Evolutionary conservation across 208 protist species (phyloP), one percentile per base, ranked within the genome.

Genomic region (Lotmaria passim): DNA sequence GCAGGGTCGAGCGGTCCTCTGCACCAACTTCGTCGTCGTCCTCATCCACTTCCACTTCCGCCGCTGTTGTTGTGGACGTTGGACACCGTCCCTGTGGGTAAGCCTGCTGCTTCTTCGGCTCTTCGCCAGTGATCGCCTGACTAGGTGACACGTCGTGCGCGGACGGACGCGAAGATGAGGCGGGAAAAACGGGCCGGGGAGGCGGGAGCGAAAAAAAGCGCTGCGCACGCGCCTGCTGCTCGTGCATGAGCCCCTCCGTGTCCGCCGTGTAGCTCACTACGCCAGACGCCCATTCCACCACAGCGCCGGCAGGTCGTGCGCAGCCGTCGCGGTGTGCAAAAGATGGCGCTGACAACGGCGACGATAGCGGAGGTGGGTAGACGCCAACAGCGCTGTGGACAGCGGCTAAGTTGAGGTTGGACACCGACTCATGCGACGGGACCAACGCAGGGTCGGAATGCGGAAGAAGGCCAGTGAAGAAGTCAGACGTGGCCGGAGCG

Each of bases 221-320:
- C 71, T 81, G 63, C 39, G 51, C 21, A 0, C 82, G 75, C 7
- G 73, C 39, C 23, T 70, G 73, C 79, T 89, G 78, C 69, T 94
- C 88, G 31, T 64, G 73, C 64, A 78, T 81, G 21, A 94, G 69
- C 15, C 81, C 81, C 17, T 78, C 75, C n/a, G 82, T 81, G 64
- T 94, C 88, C 0, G 63, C 23, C 0, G 88, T 91, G 72, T 86
- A 86, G 36, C 85, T 83, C 17, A 94, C 83, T 21, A 31, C 44
- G 7, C 88, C 88, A 23, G 70, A 62, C 10, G 41, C 51, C 85
- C 88, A 94, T 78, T 94, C 85, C 46, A 91, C 88, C 4, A 91
- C 24, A 3, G 74, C 82, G 7, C 78, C 85, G 26, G 47, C 56
- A 4, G 66, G 44, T 19, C 43, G 43, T 0, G 11, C 26, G 33